Percentiles rank a stretch among this genome's conserved stretches.
Conservation (phyloP, 1,139 yeast genomes). For the Yamadazyma triangularis region DNA sequence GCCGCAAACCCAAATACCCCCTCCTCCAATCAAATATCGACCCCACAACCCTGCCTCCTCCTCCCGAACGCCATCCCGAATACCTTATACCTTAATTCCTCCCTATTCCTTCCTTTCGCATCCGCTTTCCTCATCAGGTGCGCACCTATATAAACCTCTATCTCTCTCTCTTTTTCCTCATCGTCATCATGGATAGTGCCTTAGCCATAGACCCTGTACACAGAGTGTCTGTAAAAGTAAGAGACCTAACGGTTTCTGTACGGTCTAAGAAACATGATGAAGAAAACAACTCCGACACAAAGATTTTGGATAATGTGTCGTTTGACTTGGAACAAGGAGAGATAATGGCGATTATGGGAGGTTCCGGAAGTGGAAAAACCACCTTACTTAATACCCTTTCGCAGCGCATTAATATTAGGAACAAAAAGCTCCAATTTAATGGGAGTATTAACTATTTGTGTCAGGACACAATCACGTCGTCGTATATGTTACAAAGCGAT, state of each 20-base stretch:
- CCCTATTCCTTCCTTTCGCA: no score
- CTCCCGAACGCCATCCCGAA: no score
- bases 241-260: conserved; percentile 29
- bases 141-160: no score
- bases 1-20: no score
- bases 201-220: conserved; percentile 17
- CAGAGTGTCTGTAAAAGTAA: conserved; percentile 26
- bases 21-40: no score
- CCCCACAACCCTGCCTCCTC: no score
- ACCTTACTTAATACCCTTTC: conserved; percentile 73
- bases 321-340: conserved; percentile 51
- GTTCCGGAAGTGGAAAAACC: conserved; percentile 86
- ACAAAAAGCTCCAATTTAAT: conserved; percentile 26
- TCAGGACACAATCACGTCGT: conserved; percentile 13
- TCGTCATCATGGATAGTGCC: no score
- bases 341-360: conserved; percentile 72
- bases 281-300: conserved; percentile 3
- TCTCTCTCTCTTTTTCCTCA: no score
- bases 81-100: no score
- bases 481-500: conserved; percentile 79
- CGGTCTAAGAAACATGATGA: conserved; percentile 11
- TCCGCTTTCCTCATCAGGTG: no score
- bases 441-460: conserved; percentile 18
- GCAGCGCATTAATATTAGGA: conserved; percentile 42
- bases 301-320: conserved; percentile 42